Conservation (phyloP, 148 eudicot species). For the Rhododendron mucronatum region DNA sequence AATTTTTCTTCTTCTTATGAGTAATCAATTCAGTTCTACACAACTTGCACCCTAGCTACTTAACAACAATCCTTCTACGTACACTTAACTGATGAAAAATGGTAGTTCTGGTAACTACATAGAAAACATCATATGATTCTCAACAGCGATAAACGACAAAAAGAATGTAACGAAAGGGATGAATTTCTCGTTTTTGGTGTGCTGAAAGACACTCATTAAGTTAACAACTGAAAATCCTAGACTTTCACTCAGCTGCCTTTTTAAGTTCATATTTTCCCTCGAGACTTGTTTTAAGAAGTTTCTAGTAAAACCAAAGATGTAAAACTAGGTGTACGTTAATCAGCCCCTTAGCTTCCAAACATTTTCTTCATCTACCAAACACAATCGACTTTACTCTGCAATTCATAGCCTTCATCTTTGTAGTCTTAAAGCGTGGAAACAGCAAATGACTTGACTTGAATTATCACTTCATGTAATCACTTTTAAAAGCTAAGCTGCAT, state of each 20-base stretch:
- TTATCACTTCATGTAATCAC: not conserved
- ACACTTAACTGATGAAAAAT: not conserved
- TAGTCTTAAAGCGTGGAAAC: not conserved
- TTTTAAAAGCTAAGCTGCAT: not conserved
- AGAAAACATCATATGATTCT: not conserved
- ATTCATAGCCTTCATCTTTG: not conserved
- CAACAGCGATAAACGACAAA: not conserved
- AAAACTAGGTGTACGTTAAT: not conserved
- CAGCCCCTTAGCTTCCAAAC: not conserved
- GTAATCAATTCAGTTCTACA: not conserved
- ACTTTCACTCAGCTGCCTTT: not conserved
- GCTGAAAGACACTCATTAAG: not conserved
- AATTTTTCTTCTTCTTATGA: no score
- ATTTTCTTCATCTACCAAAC: not conserved
- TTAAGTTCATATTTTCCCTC: not conserved
- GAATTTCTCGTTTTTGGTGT: not conserved
- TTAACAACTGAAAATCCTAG: not conserved
- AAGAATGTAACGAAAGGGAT: not conserved
- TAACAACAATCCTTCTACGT: not conserved
- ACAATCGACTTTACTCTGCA: not conserved
- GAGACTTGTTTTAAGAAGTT: not conserved
- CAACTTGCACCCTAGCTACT: not conserved
- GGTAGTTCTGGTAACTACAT: not conserved
- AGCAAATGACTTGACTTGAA: not conserved
- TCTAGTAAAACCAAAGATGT: not conserved